phyloP scores from a whole-genome alignment of 805 yeast species.

The Kuraishia ogatae region DNA sequence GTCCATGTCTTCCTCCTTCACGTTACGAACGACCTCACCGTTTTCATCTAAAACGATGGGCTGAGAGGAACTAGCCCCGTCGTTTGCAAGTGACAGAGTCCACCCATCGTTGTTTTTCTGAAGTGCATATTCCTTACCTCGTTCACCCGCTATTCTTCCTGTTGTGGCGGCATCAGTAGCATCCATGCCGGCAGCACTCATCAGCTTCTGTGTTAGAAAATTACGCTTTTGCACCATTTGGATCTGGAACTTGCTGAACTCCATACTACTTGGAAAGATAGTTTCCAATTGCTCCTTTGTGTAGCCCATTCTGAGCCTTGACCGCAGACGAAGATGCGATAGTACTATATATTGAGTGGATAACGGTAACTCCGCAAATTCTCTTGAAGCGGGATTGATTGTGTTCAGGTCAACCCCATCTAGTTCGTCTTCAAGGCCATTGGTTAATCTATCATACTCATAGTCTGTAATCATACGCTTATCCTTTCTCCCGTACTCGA shows the following conservation, averaged over 20 bases:
- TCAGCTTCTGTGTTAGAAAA: slow-evolving; percentile 76
- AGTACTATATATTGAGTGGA: slow-evolving; percentile 84
- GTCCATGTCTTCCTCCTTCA: slow-evolving; percentile 23
- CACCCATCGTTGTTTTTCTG: slow-evolving; percentile 77
- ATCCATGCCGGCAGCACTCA: slow-evolving; percentile 79
- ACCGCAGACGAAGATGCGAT: slow-evolving; percentile 72
- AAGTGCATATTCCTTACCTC: slow-evolving; percentile 65
- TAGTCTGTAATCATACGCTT: slow-evolving; percentile 65
- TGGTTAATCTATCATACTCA: slow-evolving; percentile 56
- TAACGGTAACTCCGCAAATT: slow-evolving; percentile 69
- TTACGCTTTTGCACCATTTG: slow-evolving; percentile 89
- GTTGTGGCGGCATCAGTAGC: slow-evolving; percentile 31
- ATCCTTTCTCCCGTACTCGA: slow-evolving; percentile 49
- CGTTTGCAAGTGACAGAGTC: slow-evolving; percentile 54
- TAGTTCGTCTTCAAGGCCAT: slow-evolving; percentile 48
- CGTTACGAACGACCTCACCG: slow-evolving; percentile 7
- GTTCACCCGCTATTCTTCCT: slow-evolving; percentile 76
- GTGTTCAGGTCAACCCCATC: slow-evolving; percentile 62
- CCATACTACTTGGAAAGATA: slow-evolving; percentile 78
- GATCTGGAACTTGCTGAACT: slow-evolving; percentile 88
- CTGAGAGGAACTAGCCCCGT: slow-evolving; percentile 29
- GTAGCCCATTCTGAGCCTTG: slow-evolving; percentile 92
- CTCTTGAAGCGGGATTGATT: slow-evolving; percentile 77
- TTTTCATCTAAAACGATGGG: slow-evolving; percentile 41
- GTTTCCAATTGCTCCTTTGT: slow-evolving; percentile 79